Evolutionary conservation across 208 protist genomes (phyloP).

Genomic region (Leishmania tropica): DNA sequence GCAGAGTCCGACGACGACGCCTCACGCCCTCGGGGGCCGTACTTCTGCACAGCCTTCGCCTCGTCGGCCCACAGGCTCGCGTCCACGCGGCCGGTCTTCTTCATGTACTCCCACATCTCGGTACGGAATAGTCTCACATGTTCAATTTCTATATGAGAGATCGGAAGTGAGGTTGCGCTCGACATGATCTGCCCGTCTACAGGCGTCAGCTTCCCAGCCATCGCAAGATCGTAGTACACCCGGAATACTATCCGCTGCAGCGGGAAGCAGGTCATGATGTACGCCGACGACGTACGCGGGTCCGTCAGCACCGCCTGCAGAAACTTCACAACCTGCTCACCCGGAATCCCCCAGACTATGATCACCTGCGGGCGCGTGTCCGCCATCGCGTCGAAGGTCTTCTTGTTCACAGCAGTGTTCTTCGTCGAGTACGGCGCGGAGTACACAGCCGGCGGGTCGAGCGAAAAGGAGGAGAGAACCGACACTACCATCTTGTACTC

Average conservation of each 20-base stretch:
- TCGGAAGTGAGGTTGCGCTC: conserved; percentile 37
- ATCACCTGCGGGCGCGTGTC: conserved; percentile 49
- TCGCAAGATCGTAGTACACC: conserved; percentile 21
- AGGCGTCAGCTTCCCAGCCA: conserved; percentile 3
- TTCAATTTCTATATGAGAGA: conserved; percentile 16
- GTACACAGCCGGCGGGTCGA: conserved; percentile 31
- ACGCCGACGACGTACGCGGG: conserved; percentile 33
- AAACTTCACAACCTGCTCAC: conserved; percentile 34
- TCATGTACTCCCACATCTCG: conserved; percentile 49
- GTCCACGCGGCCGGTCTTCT: conserved; percentile 1
- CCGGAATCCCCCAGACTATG: conserved; percentile 39
- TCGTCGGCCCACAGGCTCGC: not conserved
- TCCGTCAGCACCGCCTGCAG: conserved; percentile 31
- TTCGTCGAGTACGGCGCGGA: conserved; percentile 3
- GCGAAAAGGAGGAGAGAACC: conserved; percentile 13
- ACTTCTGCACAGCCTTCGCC: not conserved
- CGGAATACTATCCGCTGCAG: conserved; percentile 30
- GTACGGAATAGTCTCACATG: conserved; percentile 39
- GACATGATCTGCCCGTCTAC: conserved; percentile 37
- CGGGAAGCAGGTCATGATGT: conserved; percentile 30
- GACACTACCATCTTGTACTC: conserved; percentile 27
- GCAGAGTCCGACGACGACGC: not conserved
- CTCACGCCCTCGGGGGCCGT: not conserved
- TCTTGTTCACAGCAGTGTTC: conserved; percentile 11
- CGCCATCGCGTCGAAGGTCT: conserved; percentile 30